Base-by-base conservation (phyloP, 257 asterid species). In the Leonotis leonurus region DNA sequence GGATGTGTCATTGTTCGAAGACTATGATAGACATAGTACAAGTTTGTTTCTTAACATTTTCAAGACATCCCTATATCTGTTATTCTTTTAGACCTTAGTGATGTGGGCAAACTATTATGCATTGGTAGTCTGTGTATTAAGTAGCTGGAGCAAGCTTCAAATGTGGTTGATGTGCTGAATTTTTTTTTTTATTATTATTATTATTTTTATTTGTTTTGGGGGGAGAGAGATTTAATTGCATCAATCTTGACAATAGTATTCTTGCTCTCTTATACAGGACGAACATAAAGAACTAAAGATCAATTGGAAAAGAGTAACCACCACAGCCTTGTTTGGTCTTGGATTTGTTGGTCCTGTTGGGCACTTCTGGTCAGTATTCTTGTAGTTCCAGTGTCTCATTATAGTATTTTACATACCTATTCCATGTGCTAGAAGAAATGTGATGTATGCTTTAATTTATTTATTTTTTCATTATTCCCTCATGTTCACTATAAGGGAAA, bases 331-430 rank as follows among this genome's bases (percentile, higher is more conserved):
- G 75, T 88, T 88, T 74, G 96, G 96, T 48, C 84, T 86, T 61
- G 95, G 84, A 61, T 88, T 88, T 82, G 89, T 88, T 71, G 96
- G 96, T 52, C 96, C 96, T 2, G 78, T 88, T 75, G 96, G 96
- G 67, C 96, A 88, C 75, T 88, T 73, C 85, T 88, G 96, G 96
- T 88, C 26, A 77, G 86, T 72, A 8, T 70, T 75, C 74, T 55
- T 43, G 37, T 43, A 18, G n/a, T n/a, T 45, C 26, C 26, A 53
- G 62, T 14, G 4, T 56, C 33, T 61, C 26, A 8, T 24, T 13
- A 10, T 52, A 3, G 1, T 4, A 40, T 33, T 41, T 60, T 36
- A 24, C n/a, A 30, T 17, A 9, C 6, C 27, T 56, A 40, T 56
- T 40, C 43, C 20, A 8, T 49, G 48, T 33, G 64, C 44, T 60